These are phyloP conservation scores for Eucalyptus cloeziana DNA, from an alignment of 345 rosid genomes.

Conservation along the genomic window DNA sequence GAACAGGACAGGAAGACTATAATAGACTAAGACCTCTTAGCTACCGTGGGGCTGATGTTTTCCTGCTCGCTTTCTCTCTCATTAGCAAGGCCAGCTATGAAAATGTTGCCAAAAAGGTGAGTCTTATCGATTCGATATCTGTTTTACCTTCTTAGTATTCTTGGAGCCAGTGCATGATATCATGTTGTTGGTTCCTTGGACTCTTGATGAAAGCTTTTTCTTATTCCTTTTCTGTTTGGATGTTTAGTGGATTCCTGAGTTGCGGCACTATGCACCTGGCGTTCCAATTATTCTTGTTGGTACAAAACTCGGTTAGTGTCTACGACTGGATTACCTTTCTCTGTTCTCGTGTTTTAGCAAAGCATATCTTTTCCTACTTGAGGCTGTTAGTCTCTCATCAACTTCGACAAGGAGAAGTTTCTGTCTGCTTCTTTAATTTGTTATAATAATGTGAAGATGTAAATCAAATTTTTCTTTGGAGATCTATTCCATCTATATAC, in stretches of 20 bases:
- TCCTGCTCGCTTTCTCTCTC: constrained; percentile 83
- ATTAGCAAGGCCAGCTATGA: constrained; percentile 95
- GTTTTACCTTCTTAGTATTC: neutral
- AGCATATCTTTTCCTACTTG: neutral
- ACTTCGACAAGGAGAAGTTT: neutral
- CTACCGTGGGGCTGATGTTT: constrained; percentile 90
- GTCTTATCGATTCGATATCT: neutral
- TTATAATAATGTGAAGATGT: neutral
- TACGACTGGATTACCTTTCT: neutral
- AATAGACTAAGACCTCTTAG: constrained; percentile 86
- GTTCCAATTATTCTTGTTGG: constrained; percentile 58
- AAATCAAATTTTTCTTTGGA: neutral
- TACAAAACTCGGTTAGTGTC: constrained; percentile 38
- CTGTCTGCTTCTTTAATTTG: neutral
- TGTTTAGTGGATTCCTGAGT: constrained; percentile 90
- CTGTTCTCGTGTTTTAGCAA: neutral
- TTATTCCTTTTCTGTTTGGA: neutral
- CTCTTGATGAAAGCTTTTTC: neutral
- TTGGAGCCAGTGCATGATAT: neutral
- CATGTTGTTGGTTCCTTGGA: neutral
- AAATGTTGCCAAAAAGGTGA: constrained; percentile 74
- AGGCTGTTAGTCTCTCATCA: neutral
- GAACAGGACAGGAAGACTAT: constrained; percentile 89
- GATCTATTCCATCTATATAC: neutral
- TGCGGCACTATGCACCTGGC: constrained; percentile 77